Base-by-base conservation (phyloP, 2,329 filamentous ascomycete species). In the Arthrobotrys sinensis region DNA sequence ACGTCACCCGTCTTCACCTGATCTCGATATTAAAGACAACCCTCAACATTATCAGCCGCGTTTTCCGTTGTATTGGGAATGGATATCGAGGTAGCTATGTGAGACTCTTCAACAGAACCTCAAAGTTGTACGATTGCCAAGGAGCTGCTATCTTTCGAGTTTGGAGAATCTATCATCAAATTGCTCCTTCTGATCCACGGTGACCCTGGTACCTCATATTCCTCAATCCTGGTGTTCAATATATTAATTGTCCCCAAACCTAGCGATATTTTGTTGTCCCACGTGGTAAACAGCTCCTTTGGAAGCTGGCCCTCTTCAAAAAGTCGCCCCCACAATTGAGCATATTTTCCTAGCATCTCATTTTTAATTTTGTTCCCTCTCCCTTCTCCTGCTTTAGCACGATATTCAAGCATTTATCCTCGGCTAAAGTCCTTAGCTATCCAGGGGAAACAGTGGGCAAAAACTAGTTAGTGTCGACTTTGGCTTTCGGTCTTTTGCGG, bases 261-360 rank as follows among this genome's bases (percentile, higher is more conserved):
- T 36, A 65, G 65, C 48, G 50, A 55, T 48, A 62, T 53, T 64
- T 43, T 60, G 73, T 60, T 40, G 73, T 77, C 73, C 73, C 73
- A 77, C 73, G 73, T 77, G 73, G 73, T 70, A 55, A 50, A 67
- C 53, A 70, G 60, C 50, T 65, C 40, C n/a, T 55, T 65, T 57
- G 34, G 53, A 60, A 70, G 57, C 60, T 71, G 63, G 40, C 66
- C 34, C 66, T 60, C 60, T 53, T 38, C 24, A 14, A 16, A 46
- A 67, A 34, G 55, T 52, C 46, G 34, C 73, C 73, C 73, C 73
- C 73, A 77, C 73, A 71, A 53, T 67, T 71, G 66, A 66, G 73
- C 66, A 64, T 38, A 64, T 69, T 71, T 71, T 71, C 66, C 66
- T 52, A 63, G 60, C 24, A 71, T 77, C 55, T 70, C 60, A 66